Conservation (phyloP, 148 eudicot species). For the Nepenthes mirabilis region DNA sequence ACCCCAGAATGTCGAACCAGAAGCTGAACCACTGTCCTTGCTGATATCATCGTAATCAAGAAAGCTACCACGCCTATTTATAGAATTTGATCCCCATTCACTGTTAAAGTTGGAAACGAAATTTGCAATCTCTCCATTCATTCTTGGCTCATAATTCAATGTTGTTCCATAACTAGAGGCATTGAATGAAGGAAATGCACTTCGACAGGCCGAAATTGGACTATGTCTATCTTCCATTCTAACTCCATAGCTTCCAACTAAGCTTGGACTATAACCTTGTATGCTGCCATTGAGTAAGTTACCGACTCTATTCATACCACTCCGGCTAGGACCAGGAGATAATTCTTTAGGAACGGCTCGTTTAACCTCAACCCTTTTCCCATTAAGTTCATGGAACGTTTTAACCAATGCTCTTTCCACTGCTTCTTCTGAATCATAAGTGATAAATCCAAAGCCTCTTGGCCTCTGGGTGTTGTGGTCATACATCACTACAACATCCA, state of each 20-base stretch:
- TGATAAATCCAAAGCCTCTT: constrained; percentile 14
- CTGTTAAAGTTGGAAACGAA: constrained; percentile 33
- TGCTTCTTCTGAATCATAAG: constrained; percentile 16
- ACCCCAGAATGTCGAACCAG: constrained; percentile 36
- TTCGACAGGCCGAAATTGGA: constrained; percentile 50
- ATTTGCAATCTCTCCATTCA: constrained; percentile 35
- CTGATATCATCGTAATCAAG: constrained; percentile 36
- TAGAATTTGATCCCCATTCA: constrained; percentile 41
- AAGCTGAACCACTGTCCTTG: constrained; percentile 36
- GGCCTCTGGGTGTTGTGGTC: constrained; percentile 16
- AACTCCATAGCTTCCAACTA: constrained; percentile 51
- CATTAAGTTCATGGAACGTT: constrained; percentile 13
- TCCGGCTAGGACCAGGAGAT: constrained; percentile 11
- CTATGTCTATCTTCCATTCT: constrained; percentile 66
- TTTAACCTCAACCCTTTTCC: constrained; percentile 12
- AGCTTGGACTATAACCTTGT: constrained; percentile 45
- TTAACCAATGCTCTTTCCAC: constrained; percentile 11
- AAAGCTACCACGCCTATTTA: constrained; percentile 22
- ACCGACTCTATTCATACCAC: constrained; percentile 5
- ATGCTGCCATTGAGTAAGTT: constrained; percentile 2
- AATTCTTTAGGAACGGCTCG: constrained; percentile 13
- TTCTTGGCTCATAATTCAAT: constrained; percentile 45
- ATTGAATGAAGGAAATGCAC: constrained; percentile 56
- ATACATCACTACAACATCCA: constrained; percentile 12
- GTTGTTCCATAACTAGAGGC: constrained; percentile 41